phyloP scores from a whole-genome alignment of 1,284 basidiomycete species.

The Ceratobasidium theobromae region DNA sequence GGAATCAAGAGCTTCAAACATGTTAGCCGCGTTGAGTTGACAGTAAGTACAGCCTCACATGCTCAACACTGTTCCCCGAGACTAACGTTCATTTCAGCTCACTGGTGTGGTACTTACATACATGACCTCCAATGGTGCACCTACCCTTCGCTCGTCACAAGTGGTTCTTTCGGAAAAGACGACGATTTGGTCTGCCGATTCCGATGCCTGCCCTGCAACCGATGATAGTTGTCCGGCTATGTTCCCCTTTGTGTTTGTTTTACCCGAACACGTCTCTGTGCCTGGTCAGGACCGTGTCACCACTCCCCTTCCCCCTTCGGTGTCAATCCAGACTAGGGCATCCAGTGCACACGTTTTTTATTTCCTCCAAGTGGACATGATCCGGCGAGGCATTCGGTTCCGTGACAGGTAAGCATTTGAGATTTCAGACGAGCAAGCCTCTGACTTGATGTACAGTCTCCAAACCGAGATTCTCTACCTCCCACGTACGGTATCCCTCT shows the following conservation, averaged over 20 bases:
- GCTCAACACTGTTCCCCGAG: neutral
- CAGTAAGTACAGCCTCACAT: neutral
- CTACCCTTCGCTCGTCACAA: neutral
- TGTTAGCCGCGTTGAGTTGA: constrained; percentile 20
- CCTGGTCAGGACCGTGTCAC: neutral
- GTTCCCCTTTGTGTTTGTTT: constrained; percentile 13
- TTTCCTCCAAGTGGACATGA: constrained; percentile 2
- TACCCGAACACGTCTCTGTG: neutral
- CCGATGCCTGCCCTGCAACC: neutral
- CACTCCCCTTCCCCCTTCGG: constrained; percentile 9
- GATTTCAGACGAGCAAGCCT: neutral
- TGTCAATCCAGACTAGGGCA: neutral
- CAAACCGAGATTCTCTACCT: constrained; percentile 28
- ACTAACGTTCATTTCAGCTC: neutral
- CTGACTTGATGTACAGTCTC: neutral
- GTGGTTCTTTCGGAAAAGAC: constrained; percentile 15
- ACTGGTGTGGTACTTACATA: constrained; percentile 5
- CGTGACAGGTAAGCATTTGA: constrained; percentile 13
- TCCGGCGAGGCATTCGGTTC: constrained; percentile 3
- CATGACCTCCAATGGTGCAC: constrained; percentile 12
- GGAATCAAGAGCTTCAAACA: constrained; percentile 16
- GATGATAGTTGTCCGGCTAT: neutral
- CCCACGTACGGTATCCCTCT: constrained; percentile 2
- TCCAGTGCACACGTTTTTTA: constrained; percentile 10
- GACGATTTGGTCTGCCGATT: constrained; percentile 18